Evolutionary conservation across 2,329 filamentous ascomycete genomes (phyloP), one percentile per base, ranked within the genome.

Genomic region (Microdochium bolleyi): DNA sequence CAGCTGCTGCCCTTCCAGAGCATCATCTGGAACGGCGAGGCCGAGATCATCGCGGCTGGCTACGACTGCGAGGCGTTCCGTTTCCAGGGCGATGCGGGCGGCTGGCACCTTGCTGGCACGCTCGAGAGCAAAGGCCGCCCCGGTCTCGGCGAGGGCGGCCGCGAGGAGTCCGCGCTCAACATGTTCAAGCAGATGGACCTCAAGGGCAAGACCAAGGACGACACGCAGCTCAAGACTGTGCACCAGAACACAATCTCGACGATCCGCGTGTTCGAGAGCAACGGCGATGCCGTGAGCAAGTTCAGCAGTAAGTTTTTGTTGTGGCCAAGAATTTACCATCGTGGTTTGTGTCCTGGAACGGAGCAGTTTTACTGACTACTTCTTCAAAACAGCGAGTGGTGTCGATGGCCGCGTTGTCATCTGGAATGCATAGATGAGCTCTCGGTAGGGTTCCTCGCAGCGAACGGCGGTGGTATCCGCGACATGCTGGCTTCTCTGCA

Each of bases 101-200:
- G 92, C 46, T 99, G 94, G 94, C 81, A 90, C 64, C 75, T 96
- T 37, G 82, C 80, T 34, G 92, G 91, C 30, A 87, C 89, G 3
- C 74, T 97, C 56, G 92, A 96, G 73, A 75, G 76, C 49, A 91
- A 92, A 72, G 77, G 81, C 50, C 74, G 79, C 4, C 75, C 79
- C 25, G 85, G 81, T 44, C 68, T 77, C 52, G 84, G 79, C 54
- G 80, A 82, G 52, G 74, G n/a, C 7, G 48, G 76, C 54, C 80
- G 87, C 30, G 94, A 97, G 71, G 94, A 97, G 69, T 94, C 88
- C 58, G 94, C 94, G 24, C 76, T 96, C 68, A 96, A 97, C 72
- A 96, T 97, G 90, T 99, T 99, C 75, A 84, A 85, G 64, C 92
- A 96, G 75, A 97, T 99, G 94, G 94, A 99, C 71, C 79, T 99